These are phyloP conservation scores for Ganoderma leucocontextum DNA, from an alignment of 1,284 basidiomycete genomes.

Conservation along the genomic window DNA sequence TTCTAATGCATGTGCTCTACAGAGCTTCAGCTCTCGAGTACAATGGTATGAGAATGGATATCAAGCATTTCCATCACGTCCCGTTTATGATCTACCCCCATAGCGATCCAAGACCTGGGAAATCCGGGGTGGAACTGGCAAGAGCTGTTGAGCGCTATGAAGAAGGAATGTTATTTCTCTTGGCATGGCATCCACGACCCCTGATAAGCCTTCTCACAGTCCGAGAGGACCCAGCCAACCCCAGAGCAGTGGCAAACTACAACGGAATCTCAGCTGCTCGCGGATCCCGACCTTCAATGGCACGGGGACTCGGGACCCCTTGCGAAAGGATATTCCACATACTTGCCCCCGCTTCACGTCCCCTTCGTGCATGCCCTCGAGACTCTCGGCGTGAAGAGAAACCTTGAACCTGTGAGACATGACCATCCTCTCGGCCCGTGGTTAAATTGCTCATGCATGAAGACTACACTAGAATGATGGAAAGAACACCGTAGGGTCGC, in stretches of 20 bases:
- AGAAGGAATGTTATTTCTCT: conserved; percentile 14
- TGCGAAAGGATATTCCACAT: conserved; percentile 26
- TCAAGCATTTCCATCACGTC: not conserved
- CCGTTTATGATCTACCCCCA: not conserved
- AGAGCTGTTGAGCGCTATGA: conserved; percentile 28
- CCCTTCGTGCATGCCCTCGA: conserved; percentile 27
- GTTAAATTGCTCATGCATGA: not conserved
- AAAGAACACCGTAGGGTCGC: conserved; percentile 12
- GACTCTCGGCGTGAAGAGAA: conserved; percentile 23
- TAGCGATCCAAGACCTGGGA: conserved; percentile 35
- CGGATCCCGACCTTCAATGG: conserved; percentile 10
- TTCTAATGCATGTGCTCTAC: not conserved
- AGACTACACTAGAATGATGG: conserved; percentile 15
- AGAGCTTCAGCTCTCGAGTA: conserved; percentile 31
- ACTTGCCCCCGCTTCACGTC: conserved; percentile 15
- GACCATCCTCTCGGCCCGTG: not conserved
- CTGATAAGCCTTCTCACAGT: conserved; percentile 8
- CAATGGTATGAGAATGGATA: conserved; percentile 24
- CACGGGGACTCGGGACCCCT: conserved; percentile 36
- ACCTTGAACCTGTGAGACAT: conserved; percentile 19
- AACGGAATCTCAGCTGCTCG: not conserved
- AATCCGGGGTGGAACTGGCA: conserved; percentile 41
- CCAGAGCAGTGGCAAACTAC: not conserved
- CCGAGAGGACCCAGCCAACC: conserved; percentile 16
- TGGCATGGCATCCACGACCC: not conserved